Percentiles rank a stretch among this genome's conserved stretches.
phyloP scores from a whole-genome alignment of 164 flowering plant genomes.

The Cinnamomum chago region DNA sequence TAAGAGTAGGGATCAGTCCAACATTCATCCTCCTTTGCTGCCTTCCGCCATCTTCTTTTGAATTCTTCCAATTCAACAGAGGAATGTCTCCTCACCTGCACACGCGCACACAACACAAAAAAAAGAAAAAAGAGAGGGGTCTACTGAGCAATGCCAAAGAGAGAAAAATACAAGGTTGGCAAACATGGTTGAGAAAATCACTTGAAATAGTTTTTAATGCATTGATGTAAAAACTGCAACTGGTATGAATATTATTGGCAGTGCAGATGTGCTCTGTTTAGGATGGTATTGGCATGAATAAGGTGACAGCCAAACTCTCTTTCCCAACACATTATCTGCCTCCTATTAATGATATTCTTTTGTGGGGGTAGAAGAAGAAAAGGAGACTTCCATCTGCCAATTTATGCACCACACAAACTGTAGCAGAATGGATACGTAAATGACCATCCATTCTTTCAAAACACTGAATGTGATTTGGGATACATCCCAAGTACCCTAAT shows the following conservation, averaged over 20 bases:
- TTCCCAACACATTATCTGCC: neutral
- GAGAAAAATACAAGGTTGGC: neutral
- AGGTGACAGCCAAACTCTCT: neutral
- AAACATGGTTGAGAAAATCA: neutral
- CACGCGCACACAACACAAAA: too few species aligned
- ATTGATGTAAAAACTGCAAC: neutral
- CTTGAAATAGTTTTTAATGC: neutral
- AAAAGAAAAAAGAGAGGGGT: neutral
- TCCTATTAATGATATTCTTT: neutral
- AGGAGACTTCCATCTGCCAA: too few species aligned
- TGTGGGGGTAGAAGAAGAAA: too few species aligned
- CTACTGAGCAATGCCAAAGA: neutral
- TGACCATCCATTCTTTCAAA: neutral
- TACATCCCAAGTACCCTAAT: neutral
- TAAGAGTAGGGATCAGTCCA: conserved; percentile 68
- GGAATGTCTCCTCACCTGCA: conserved; percentile 79
- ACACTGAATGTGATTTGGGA: neutral
- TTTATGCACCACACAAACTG: too few species aligned
- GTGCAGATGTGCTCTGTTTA: too few species aligned
- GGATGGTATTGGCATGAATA: neutral
- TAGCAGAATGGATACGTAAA: too few species aligned
- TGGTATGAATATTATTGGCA: neutral
- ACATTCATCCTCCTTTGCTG: conserved; percentile 64
- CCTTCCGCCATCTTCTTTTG: conserved; percentile 65
- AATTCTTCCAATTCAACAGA: conserved; percentile 60